Base-by-base conservation (phyloP, 257 asterid genomes). In the Nicotiana undulata region DNA sequence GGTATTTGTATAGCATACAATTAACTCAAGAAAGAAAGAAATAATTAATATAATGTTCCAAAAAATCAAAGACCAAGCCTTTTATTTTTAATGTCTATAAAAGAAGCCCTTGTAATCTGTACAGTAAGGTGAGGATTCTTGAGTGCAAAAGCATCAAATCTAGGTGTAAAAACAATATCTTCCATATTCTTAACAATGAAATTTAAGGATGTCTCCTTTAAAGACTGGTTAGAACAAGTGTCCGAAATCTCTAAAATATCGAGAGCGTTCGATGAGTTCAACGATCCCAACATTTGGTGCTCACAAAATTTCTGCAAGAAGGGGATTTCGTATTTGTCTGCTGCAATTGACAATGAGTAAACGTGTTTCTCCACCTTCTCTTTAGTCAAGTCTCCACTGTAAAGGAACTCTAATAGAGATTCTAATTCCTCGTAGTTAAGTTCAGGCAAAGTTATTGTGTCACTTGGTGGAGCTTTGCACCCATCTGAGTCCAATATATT, bases 101-200 rank as follows among this genome's bases (percentile, higher is more conserved):
- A 95, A 2, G 98, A 95, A 1, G 98, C 92, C 86, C 98, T 89
- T 0, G 98, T 95, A 24, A 95, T 95, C 79, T 93, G 98, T 51
- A 93, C 98, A 79, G 92, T 92, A 12, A 95, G 81, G 82, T 95
- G 98, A 75, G 98, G 98, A 65, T 95, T 95, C 87, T 91, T 95
- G 34, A 92, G 94, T 6, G 98, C 98, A 83, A 95, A 95, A 0
- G 87, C 91, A 70, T 95, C 98, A 60, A 93, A 95, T 22, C 89
- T 84, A 1, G 91, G 63, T 0, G 98, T 91, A 79, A 95, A 95
- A 26, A 95, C 97, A 0, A 95, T 79, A 20, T 93, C 98, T 68
- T 95, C 98, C 98, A 95, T 95, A 74, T 95, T 95, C 74, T 88
- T 90, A 4, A 93, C 93, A 31, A 95, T 91, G 88, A 83, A 95